These are phyloP conservation scores for Whalleya microplaca DNA, from an alignment of 2,329 filamentous ascomycete species.

Conservation along the genomic window DNA sequence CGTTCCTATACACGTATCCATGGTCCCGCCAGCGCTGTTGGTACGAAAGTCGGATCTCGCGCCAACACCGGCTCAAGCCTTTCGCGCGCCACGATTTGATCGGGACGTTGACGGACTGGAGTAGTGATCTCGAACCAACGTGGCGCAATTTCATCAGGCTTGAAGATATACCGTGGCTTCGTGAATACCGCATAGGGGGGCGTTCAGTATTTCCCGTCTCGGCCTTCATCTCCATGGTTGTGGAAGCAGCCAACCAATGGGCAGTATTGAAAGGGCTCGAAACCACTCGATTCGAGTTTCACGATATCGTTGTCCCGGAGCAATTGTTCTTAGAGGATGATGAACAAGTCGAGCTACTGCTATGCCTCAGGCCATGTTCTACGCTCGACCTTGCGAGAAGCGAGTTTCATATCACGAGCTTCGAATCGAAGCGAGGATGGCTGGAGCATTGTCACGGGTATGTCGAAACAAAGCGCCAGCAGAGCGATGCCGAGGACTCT, in stretches of 20 bases:
- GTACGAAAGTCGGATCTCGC: slow-evolving; percentile 36
- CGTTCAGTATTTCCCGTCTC: slow-evolving; percentile 50
- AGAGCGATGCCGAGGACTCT: slow-evolving; percentile 37
- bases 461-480: slow-evolving; percentile 33
- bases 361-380: slow-evolving; percentile 37
- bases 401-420: slow-evolving; percentile 44
- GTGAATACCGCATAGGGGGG: slow-evolving; percentile 53
- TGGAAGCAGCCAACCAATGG: slow-evolving; percentile 30
- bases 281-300: slow-evolving; percentile 41
- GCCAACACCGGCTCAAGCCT: slow-evolving; percentile 38
- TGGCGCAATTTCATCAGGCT: slow-evolving; percentile 44
- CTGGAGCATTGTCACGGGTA: slow-evolving; percentile 42
- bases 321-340: slow-evolving; percentile 42
- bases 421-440: slow-evolving; percentile 42
- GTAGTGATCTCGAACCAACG: slow-evolving; percentile 40
- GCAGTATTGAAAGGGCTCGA: slow-evolving; percentile 33
- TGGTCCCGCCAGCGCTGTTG: slow-evolving; percentile 39
- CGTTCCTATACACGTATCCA: slow-evolving; percentile 35
- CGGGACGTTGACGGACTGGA: slow-evolving; percentile 39
- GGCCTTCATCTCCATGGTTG: slow-evolving; percentile 47
- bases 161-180: slow-evolving; percentile 49
- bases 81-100: slow-evolving; percentile 41
- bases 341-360: slow-evolving; percentile 40
- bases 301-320: slow-evolving; percentile 40
- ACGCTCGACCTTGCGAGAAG: slow-evolving; percentile 35